These are phyloP conservation scores for Mycena rosella DNA, from an alignment of 768 basidiomycete genomes.

Conservation along the genomic window DNA sequence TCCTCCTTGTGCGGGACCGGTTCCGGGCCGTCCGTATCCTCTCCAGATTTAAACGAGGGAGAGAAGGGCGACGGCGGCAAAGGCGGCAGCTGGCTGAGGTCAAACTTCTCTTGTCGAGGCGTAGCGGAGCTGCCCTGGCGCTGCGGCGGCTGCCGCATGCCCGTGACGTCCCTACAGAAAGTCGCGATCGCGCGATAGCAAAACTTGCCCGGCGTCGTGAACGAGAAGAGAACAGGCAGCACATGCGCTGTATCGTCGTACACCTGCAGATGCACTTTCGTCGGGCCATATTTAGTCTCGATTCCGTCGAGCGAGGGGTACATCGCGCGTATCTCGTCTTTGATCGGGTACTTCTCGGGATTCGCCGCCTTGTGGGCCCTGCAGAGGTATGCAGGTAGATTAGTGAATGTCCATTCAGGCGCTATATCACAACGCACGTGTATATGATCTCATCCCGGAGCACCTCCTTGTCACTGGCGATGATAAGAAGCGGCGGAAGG, in stretches of 20 bases:
- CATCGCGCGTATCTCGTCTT: conserved; percentile 57
- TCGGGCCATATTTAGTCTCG: conserved; percentile 66
- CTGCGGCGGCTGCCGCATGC: conserved; percentile 48
- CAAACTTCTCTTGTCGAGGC: conserved; percentile 19
- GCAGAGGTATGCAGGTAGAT: background rate
- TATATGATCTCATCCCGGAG: conserved; percentile 94
- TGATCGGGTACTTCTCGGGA: conserved; percentile 75
- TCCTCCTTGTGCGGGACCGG: background rate
- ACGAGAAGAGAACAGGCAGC: conserved; percentile 79
- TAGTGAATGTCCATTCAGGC: conserved; percentile 13
- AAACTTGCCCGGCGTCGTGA: conserved; percentile 83
- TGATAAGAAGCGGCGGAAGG: conserved; percentile 86
- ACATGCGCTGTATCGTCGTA: conserved; percentile 89
- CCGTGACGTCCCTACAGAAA: conserved; percentile 77
- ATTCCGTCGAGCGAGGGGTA: conserved; percentile 72
- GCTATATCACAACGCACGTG: conserved; percentile 60
- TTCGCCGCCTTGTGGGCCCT: conserved; percentile 94
- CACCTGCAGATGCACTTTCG: conserved; percentile 91
- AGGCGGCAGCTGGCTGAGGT: conserved; percentile 32
- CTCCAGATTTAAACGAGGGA: background rate
- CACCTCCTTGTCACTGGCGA: conserved; percentile 92
- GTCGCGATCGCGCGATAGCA: conserved; percentile 83
- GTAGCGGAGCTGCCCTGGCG: conserved; percentile 24
- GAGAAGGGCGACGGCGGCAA: conserved; percentile 25
- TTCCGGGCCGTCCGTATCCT: background rate